These are phyloP conservation scores for Zasmidium angulare DNA, from an alignment of 2,329 filamentous ascomycete genomes.

Conservation along the genomic window DNA sequence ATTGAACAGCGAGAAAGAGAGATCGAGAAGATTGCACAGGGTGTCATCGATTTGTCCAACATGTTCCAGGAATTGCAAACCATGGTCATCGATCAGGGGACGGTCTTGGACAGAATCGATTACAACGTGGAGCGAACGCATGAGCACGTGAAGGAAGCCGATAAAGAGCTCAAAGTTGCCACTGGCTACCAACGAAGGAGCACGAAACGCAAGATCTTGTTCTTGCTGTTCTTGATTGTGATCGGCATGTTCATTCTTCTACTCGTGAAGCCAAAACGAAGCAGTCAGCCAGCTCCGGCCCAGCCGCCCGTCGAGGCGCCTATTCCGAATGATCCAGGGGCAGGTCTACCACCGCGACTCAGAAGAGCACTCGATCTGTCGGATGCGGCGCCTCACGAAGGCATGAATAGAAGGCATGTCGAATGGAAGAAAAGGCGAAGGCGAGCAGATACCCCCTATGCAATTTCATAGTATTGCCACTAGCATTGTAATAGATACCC, in stretches of 20 bases:
- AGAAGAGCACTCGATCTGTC: neutral
- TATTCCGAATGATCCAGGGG: slow-evolving; percentile 18
- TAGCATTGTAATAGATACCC: slow-evolving; percentile 19
- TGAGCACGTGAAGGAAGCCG: slow-evolving; percentile 87
- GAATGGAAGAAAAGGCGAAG: slow-evolving; percentile 27
- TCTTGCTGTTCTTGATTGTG: slow-evolving; percentile 82
- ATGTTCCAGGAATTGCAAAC: slow-evolving; percentile 94
- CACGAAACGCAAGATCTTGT: slow-evolving; percentile 88
- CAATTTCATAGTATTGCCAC: neutral
- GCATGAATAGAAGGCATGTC: slow-evolving; percentile 11
- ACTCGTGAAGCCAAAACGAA: slow-evolving; percentile 70
- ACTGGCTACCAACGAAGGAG: slow-evolving; percentile 85
- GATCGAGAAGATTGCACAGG: slow-evolving; percentile 96
- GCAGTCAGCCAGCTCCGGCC: slow-evolving; percentile 14
- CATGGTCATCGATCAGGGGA: slow-evolving; percentile 68
- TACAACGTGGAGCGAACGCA: slow-evolving; percentile 97
- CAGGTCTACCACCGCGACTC: slow-evolving; percentile 15
- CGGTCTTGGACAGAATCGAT: slow-evolving; percentile 53
- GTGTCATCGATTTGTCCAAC: slow-evolving; percentile 94
- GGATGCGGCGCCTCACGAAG: neutral
- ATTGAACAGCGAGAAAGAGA: slow-evolving; percentile 93
- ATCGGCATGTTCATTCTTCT: slow-evolving; percentile 83
- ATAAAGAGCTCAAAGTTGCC: slow-evolving; percentile 85
- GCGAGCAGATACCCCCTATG: slow-evolving; percentile 3
- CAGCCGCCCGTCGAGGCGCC: slow-evolving; percentile 15